Conservation (phyloP, 2,329 filamentous ascomycete genomes). For the Thielaviopsis musarum region DNA sequence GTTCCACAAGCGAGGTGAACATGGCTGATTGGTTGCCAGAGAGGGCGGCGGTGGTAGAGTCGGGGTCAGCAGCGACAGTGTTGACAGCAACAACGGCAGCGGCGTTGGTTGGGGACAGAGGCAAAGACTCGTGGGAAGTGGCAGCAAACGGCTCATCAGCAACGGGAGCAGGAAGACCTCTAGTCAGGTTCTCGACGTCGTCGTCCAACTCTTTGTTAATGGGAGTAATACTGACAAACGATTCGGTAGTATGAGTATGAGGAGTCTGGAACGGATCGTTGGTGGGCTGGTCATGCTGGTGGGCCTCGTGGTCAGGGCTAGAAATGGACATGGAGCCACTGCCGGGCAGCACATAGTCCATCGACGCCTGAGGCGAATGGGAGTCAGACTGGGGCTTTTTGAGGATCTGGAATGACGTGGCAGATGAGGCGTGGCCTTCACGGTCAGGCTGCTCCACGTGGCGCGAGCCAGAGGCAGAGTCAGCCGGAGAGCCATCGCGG, state of each 20-base stretch:
- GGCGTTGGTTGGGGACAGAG: not conserved
- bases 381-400: constrained; percentile 30
- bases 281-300: constrained; percentile 21
- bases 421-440: constrained; percentile 18
- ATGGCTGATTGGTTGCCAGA: constrained; percentile 1
- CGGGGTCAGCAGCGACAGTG: not conserved
- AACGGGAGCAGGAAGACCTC: not conserved
- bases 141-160: constrained; percentile 1
- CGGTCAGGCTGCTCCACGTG: constrained; percentile 10
- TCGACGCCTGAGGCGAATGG: constrained; percentile 22
- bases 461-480: constrained; percentile 15
- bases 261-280: constrained; percentile 20
- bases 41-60: not conserved
- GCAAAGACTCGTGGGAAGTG: not conserved
- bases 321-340: constrained; percentile 25
- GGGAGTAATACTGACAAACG: constrained; percentile 9
- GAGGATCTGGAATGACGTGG: constrained; percentile 29
- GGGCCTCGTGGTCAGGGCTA: constrained; percentile 28
- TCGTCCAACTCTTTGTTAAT: constrained; percentile 10
- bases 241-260: constrained; percentile 10
- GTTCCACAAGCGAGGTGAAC: constrained; percentile 10
- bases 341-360: constrained; percentile 24
- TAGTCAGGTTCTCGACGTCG: constrained; percentile 2
- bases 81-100: not conserved
- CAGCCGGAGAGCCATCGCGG: constrained; percentile 24